Conservation (phyloP, 2,329 filamentous ascomycete genomes). For the Pseudocercospora fijiensis region DNA sequence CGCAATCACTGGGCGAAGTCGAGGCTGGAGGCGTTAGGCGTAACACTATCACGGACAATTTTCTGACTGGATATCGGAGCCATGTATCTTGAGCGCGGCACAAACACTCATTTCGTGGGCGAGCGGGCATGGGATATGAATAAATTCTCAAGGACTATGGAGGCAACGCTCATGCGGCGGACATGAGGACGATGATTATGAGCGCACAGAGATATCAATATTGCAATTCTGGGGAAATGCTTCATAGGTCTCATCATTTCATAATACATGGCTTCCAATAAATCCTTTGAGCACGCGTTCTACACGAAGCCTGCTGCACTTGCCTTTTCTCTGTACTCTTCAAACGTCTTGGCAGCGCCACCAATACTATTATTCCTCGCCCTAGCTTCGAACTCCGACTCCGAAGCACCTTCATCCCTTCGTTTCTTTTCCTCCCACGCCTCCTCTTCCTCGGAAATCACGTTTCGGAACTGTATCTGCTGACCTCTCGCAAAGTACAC, state of each 20-base stretch:
- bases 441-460: constrained; percentile 48
- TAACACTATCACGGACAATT: constrained; percentile 3
- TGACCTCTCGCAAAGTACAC: constrained; percentile 48
- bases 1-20: background rate
- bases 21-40: background rate
- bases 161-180: background rate
- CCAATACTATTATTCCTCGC: constrained; percentile 34
- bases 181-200: background rate
- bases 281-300: background rate
- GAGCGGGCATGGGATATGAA: background rate
- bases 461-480: constrained; percentile 40
- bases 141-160: background rate
- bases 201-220: background rate
- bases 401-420: constrained; percentile 30
- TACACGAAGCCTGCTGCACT: constrained; percentile 37
- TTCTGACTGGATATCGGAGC: constrained; percentile 1
- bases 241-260: constrained; percentile 9
- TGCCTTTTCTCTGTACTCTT: constrained; percentile 49
- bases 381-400: constrained; percentile 30
- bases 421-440: constrained; percentile 45
- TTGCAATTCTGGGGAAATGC: background rate
- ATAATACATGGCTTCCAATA: background rate
- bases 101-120: background rate
- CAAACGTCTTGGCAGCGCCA: constrained; percentile 42
- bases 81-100: constrained; percentile 2